These are phyloP conservation scores for Colletotrichum navitas DNA, from an alignment of 2,329 filamentous ascomycete species.

Conservation along the genomic window DNA sequence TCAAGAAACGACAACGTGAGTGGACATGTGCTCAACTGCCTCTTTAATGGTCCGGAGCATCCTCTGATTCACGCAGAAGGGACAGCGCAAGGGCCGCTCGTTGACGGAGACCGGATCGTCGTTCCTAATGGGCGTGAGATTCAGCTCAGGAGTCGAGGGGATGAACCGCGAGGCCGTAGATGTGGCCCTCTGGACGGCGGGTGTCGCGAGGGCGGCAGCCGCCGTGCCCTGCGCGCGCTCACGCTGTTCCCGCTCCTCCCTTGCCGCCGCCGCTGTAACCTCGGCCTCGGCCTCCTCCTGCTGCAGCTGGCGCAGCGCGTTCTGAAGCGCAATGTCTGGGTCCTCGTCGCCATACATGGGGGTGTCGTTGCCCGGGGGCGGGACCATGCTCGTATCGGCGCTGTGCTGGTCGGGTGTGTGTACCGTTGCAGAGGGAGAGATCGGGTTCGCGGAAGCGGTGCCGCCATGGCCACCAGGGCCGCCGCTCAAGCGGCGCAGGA, in stretches of 20 bases:
- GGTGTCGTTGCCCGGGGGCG: slow-evolving; percentile 66
- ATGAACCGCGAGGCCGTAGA: slow-evolving; percentile 40
- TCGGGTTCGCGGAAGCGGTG: slow-evolving; percentile 27
- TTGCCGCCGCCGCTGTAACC: slow-evolving; percentile 66
- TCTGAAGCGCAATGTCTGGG: slow-evolving; percentile 69
- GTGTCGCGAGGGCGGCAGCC: slow-evolving; percentile 47
- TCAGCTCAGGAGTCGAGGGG: slow-evolving; percentile 56
- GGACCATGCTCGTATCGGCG: slow-evolving; percentile 41
- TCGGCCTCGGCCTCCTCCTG: slow-evolving; percentile 71
- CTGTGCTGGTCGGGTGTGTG: slow-evolving; percentile 41
- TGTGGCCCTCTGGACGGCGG: slow-evolving; percentile 43
- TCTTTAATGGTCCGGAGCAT: slow-evolving; percentile 73
- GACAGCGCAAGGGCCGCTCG: slow-evolving; percentile 67
- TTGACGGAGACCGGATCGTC: slow-evolving; percentile 59
- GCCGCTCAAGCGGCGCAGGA: slow-evolving; percentile 56
- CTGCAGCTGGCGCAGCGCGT: slow-evolving; percentile 69
- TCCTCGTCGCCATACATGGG: slow-evolving; percentile 64
- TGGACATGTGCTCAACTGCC: slow-evolving; percentile 72
- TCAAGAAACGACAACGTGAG: slow-evolving; percentile 68
- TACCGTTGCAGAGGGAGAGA: slow-evolving; percentile 29
- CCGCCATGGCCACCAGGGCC: slow-evolving; percentile 25
- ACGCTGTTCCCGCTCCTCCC: slow-evolving; percentile 65
- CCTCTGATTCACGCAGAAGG: slow-evolving; percentile 72
- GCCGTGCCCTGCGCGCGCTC: slow-evolving; percentile 46
- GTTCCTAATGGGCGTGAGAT: slow-evolving; percentile 67